Evolutionary conservation across 1,139 yeast species (phyloP).

Genomic region (Cylindricascospora bacillispora): DNA sequence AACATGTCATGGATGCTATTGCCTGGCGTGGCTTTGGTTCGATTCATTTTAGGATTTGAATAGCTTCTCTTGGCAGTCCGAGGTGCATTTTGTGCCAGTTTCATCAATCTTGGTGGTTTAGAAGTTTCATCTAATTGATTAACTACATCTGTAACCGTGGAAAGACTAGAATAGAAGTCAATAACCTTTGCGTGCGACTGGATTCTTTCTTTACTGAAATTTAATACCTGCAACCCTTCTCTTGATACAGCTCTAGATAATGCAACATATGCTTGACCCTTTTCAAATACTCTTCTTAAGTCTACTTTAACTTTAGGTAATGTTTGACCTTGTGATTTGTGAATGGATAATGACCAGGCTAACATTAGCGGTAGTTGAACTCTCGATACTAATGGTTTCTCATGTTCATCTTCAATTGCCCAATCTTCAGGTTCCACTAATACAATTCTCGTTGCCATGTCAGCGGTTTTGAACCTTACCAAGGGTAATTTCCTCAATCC

Average conservation of each 20-base stretch:
- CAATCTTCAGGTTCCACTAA: constrained; percentile 67
- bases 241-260: constrained; percentile 74
- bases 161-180: constrained; percentile 38
- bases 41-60: too few relatives aligned
- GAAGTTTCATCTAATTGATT: too few relatives aligned
- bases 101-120: too few relatives aligned
- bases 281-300: constrained; percentile 63
- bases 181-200: constrained; percentile 51
- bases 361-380: constrained; percentile 71
- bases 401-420: constrained; percentile 48
- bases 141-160: too few relatives aligned
- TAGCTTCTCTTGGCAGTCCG: too few relatives aligned
- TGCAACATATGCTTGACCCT: constrained; percentile 94
- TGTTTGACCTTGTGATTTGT: constrained; percentile 95
- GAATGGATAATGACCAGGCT: constrained; percentile 94
- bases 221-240: constrained; percentile 64
- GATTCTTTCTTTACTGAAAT: constrained; percentile 48
- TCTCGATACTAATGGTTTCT: constrained; percentile 41
- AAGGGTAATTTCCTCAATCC: constrained; percentile 45
- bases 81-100: too few relatives aligned
- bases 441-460: constrained; percentile 60
- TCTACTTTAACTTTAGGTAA: constrained; percentile 74
- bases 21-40: neutral
- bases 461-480: constrained; percentile 60
- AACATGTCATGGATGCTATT: constrained; percentile 2